Conservation (phyloP, 768 basidiomycete genomes). For the Nidularia sp. region DNA sequence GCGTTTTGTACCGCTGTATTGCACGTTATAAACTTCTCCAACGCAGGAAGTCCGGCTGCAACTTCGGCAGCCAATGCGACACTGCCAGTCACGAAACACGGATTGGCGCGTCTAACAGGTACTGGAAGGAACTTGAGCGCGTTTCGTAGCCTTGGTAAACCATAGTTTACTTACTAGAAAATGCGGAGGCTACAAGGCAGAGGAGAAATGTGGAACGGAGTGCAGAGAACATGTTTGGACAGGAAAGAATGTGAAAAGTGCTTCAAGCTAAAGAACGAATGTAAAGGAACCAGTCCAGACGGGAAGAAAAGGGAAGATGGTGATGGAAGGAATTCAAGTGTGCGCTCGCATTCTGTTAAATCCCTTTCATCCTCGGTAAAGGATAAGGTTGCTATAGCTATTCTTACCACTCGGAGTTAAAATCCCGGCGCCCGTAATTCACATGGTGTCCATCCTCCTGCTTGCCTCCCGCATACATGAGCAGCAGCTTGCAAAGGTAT, state of each 20-base stretch:
- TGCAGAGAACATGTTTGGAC: constrained; percentile 8
- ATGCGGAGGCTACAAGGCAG: neutral
- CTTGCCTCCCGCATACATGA: too few species aligned
- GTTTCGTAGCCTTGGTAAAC: neutral
- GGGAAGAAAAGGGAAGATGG: neutral
- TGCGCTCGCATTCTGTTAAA: too few species aligned
- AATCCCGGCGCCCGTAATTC: too few species aligned
- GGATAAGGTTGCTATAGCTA: neutral
- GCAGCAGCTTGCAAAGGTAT: too few species aligned
- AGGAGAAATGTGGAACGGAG: constrained; percentile 9
- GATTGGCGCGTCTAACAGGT: constrained; percentile 14
- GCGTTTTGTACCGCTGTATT: constrained; percentile 1
- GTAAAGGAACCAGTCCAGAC: neutral
- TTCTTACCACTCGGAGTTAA: neutral
- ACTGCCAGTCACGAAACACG: constrained; percentile 21
- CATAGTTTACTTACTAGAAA: neutral
- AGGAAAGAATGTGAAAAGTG: neutral
- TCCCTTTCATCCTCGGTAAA: neutral
- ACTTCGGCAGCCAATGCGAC: constrained; percentile 22
- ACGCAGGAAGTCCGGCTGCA: constrained; percentile 10
- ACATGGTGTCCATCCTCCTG: too few species aligned
- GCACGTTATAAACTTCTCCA: constrained; percentile 15
- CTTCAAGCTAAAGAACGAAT: neutral
- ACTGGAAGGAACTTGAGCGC: constrained; percentile 7
- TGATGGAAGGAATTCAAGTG: too few species aligned